phyloP scores from a whole-genome alignment of 176 grass and related monocot genomes.

The Puccinellia tenuiflora region DNA sequence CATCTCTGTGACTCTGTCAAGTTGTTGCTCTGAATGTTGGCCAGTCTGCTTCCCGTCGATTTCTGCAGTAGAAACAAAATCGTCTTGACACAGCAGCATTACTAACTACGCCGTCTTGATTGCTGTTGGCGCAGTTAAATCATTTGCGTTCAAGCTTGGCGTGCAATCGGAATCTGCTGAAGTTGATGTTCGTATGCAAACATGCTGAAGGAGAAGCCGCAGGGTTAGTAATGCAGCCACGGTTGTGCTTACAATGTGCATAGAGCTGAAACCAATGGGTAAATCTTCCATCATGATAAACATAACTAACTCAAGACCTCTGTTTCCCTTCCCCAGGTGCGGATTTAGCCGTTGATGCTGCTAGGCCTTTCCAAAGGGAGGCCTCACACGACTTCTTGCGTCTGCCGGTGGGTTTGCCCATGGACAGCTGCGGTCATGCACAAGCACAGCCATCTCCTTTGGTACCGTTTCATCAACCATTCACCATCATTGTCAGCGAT shows the following conservation, averaged over 20 bases:
- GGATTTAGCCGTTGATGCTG: slow-evolving; percentile 60
- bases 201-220: slow-evolving; percentile 44
- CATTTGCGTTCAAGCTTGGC: slow-evolving; percentile 49
- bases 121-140: slow-evolving; percentile 49
- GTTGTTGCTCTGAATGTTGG: too few relatives aligned
- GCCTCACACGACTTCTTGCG: background rate
- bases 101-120: background rate
- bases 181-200: slow-evolving; percentile 38
- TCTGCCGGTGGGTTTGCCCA: background rate
- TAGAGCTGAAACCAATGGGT: background rate
- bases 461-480: background rate
- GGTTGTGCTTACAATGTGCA: background rate
- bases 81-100: background rate
- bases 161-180: slow-evolving; percentile 44
- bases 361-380: slow-evolving; percentile 58
- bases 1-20: too few relatives aligned
- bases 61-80: background rate
- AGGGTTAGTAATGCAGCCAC: slow-evolving; percentile 29
- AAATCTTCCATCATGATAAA: background rate
- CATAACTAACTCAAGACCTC: background rate
- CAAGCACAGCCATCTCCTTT: background rate
- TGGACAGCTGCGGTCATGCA: slow-evolving; percentile 17
- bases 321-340: slow-evolving; percentile 26
- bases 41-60: too few relatives aligned
- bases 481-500: background rate